Evolutionary conservation across 148 eudicot genomes (phyloP).

Genomic region (Fagopyrum tataricum): DNA sequence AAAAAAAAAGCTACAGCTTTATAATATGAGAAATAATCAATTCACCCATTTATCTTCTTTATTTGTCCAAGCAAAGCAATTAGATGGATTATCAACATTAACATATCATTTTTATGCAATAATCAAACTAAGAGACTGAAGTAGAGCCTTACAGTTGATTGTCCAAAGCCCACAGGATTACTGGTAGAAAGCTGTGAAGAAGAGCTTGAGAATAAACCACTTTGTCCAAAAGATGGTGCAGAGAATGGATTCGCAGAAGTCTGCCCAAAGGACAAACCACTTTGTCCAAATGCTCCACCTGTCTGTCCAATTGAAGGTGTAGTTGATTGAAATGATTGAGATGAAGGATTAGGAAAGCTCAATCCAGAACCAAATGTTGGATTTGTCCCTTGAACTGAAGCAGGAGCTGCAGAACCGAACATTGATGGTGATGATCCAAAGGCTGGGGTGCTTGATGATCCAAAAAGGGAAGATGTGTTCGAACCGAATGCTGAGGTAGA

Average conservation of each 20-base stretch:
- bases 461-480: conserved; percentile 55
- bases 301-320: conserved; percentile 70
- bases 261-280: conserved; percentile 48
- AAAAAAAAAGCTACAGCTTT: background rate
- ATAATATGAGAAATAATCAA: background rate
- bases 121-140: conserved; percentile 7
- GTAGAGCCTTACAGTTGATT: conserved; percentile 49
- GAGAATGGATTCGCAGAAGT: conserved; percentile 41
- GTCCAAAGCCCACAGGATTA: conserved; percentile 52
- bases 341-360: conserved; percentile 56
- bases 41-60: background rate
- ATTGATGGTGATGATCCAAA: conserved; percentile 54
- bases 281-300: conserved; percentile 61
- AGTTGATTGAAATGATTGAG: conserved; percentile 65
- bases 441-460: conserved; percentile 46
- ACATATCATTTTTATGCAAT: background rate
- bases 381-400: conserved; percentile 48
- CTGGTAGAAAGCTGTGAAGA: conserved; percentile 38
- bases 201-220: conserved; percentile 48
- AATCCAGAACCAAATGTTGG: conserved; percentile 54
- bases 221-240: conserved; percentile 35
- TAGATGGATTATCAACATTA: background rate
- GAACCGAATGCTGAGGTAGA: conserved; percentile 53
- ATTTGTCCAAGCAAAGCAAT: background rate
- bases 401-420: conserved; percentile 50